A percentile compares a stretch with the other conserved stretches of the same genome.
Conservation (phyloP, 768 basidiomycete genomes). For the Cytidiella melzeri region DNA sequence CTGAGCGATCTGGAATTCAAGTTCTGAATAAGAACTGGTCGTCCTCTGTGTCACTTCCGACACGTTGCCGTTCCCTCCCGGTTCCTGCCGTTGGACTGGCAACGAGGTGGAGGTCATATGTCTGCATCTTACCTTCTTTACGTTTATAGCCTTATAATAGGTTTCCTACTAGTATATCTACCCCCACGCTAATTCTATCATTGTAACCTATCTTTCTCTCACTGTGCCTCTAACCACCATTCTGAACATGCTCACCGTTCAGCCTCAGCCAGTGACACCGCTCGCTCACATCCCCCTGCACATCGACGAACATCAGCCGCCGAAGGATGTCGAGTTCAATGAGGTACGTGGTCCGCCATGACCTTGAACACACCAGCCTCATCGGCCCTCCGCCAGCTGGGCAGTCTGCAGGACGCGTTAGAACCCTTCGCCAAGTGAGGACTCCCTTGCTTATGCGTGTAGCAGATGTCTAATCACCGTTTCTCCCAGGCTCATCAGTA, state of each 20-base stretch:
- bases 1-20: no score
- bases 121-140: conserved; percentile 8
- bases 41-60: conserved; percentile 9
- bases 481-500: conserved; percentile 38
- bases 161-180: conserved; percentile 13
- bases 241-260: conserved; percentile 26
- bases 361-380: conserved; percentile 6
- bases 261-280: conserved; percentile 17
- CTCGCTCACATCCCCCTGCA: conserved; percentile 21
- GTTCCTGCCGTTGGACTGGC: conserved; percentile 23
- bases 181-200: conserved; percentile 8
- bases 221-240: conserved; percentile 3
- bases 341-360: conserved; percentile 28
- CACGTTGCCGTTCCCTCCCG: conserved; percentile 17
- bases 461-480: no score
- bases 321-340: conserved; percentile 26
- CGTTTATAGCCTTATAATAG: conserved; percentile 15
- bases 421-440: conserved; percentile 57
- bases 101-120: conserved; percentile 22
- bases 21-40: no score
- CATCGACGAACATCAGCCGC: conserved; percentile 15
- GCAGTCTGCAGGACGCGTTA: conserved; percentile 49
- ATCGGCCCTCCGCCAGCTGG: conserved; percentile 32
- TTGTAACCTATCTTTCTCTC: conserved; percentile 6
- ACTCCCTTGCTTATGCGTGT: background rate